phyloP scores from a whole-genome alignment of 495 filamentous ascomycete species.

The Neurospora sp. region DNA sequence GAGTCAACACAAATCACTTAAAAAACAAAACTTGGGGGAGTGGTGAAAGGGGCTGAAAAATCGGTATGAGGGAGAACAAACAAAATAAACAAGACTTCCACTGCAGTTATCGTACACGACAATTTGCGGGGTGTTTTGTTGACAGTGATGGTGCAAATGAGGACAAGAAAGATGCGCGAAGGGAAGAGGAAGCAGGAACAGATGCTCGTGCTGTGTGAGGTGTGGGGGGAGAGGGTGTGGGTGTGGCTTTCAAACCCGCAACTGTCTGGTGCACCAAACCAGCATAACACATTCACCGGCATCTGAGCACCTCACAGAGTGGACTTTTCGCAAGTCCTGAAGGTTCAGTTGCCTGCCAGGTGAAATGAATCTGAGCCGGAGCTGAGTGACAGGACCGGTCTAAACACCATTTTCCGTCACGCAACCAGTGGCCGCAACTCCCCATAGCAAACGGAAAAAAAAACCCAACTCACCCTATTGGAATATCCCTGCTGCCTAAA shows the following conservation, averaged over 20 bases:
- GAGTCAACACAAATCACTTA: slow-evolving; percentile 7
- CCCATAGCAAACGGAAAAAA: slow-evolving; percentile 2
- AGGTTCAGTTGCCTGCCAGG: not conserved
- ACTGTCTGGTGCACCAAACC: not conserved
- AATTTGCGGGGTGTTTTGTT: not conserved
- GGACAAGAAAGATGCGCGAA: not conserved
- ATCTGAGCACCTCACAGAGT: not conserved
- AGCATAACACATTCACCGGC: not conserved
- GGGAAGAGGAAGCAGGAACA: not conserved
- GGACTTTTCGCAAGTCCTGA: not conserved
- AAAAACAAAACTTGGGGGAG: not conserved
- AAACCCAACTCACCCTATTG: slow-evolving; percentile 51
- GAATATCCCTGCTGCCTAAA: slow-evolving; percentile 59
- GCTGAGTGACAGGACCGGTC: not conserved
- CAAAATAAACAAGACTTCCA: not conserved
- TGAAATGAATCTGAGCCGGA: not conserved
- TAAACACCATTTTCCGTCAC: not conserved
- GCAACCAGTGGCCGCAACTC: not conserved
- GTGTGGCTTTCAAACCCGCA: not conserved
- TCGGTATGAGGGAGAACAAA: not conserved
- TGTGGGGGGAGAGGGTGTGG: not conserved
- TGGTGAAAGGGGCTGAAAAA: not conserved
- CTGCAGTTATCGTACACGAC: not conserved
- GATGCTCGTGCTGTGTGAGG: not conserved
- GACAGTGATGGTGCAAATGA: not conserved